Conservation (phyloP, 2,329 filamentous ascomycete species). For the Paecilomyces dactylethromorphus region DNA sequence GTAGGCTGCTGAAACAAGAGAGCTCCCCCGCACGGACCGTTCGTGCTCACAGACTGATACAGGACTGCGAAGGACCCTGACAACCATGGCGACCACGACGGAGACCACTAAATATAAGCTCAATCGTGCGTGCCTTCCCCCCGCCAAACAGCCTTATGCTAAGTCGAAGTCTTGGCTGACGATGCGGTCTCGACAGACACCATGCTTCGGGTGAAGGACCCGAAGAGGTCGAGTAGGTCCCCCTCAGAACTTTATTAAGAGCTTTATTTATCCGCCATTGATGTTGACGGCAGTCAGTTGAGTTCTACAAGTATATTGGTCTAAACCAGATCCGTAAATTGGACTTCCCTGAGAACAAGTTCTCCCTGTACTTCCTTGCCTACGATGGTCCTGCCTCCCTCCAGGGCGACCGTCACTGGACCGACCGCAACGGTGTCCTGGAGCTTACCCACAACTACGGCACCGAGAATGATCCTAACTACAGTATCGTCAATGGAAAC, state of each 20-base stretch:
- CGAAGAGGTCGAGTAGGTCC: conserved; percentile 63
- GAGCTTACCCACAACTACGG: conserved; percentile 84
- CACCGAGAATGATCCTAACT: conserved; percentile 76
- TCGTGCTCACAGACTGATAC: conserved; percentile 7
- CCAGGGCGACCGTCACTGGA: conserved; percentile 68
- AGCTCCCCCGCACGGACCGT: conserved; percentile 3
- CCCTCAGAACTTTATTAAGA: background rate
- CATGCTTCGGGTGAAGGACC: conserved; percentile 92
- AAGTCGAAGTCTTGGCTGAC: conserved; percentile 8
- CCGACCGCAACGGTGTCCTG: conserved; percentile 80
- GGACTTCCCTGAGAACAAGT: conserved; percentile 78
- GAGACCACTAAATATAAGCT: conserved; percentile 59
- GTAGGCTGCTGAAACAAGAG: background rate
- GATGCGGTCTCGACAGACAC: conserved; percentile 26
- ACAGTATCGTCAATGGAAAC: conserved; percentile 82
- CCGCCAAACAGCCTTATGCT: background rate
- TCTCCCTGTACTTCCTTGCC: conserved; percentile 91
- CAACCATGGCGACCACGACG: conserved; percentile 49
- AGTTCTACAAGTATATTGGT: conserved; percentile 91
- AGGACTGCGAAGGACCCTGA: conserved; percentile 25
- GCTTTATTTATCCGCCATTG: background rate
- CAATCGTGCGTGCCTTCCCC: conserved; percentile 46
- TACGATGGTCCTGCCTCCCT: conserved; percentile 72
- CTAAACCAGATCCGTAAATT: conserved; percentile 78
- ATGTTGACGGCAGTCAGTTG: conserved; percentile 45